A percentile compares a stretch with the other conserved stretches of the same genome.
These are phyloP conservation scores for Trametes pubescens DNA, from an alignment of 1,284 basidiomycete genomes.

Conservation along the genomic window DNA sequence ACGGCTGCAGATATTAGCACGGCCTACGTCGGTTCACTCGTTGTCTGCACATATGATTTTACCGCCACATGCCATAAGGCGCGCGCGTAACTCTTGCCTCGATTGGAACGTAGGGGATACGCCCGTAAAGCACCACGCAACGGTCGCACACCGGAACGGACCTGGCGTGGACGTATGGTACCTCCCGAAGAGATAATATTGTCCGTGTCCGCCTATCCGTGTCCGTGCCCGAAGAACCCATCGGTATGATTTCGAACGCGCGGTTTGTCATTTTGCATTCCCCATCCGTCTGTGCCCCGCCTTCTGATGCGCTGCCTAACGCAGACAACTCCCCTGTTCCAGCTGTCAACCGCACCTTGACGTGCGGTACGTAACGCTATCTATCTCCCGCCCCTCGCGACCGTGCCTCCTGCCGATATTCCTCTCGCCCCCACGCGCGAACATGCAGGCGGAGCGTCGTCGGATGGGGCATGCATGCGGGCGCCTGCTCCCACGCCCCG, in stretches of 20 bases:
- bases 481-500: constrained; percentile 5
- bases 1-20: too few relatives aligned
- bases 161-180: too few relatives aligned
- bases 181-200: too few relatives aligned
- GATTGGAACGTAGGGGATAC: too few relatives aligned
- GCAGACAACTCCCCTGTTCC: neutral
- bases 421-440: neutral
- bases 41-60: too few relatives aligned
- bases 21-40: too few relatives aligned
- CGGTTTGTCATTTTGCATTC: neutral
- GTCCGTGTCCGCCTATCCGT: too few relatives aligned
- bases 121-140: too few relatives aligned
- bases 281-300: neutral
- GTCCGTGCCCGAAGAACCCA: neutral
- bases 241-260: neutral
- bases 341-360: neutral
- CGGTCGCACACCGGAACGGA: too few relatives aligned
- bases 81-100: too few relatives aligned
- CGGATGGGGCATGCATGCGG: neutral
- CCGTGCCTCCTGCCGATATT: neutral
- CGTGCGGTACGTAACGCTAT: neutral
- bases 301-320: neutral
- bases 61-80: too few relatives aligned
- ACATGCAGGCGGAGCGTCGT: neutral
- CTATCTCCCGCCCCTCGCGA: neutral